A percentile compares a stretch with the other conserved stretches of the same genome.
Evolutionary conservation across 257 asterid species (phyloP).

Genomic region (Solanum megistacrolobum): DNA sequence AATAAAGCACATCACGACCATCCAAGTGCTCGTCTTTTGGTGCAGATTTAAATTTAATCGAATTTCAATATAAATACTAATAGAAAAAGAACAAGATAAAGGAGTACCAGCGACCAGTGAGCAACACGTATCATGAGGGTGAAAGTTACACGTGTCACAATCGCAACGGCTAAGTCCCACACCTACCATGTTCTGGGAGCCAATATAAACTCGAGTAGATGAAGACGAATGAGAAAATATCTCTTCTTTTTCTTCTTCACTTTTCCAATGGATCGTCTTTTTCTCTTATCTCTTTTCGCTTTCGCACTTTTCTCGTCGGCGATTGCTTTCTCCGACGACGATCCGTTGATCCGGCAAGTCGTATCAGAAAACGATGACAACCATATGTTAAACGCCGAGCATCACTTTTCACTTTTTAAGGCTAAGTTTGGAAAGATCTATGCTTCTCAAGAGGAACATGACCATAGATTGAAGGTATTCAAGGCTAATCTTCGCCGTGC

Average conservation of each 20-base stretch:
- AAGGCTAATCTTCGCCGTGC: slow-evolving; percentile 78
- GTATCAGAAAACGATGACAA: slow-evolving; percentile 47
- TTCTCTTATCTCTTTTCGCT: not conserved
- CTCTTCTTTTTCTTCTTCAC: not conserved
- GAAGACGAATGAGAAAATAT: not conserved
- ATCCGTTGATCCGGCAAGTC: slow-evolving; percentile 41
- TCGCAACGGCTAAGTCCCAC: not conserved
- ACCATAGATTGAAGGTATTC: slow-evolving; percentile 55
- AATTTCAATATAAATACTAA: not conserved
- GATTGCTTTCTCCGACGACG: not conserved
- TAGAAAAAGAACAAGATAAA: fast-evolving
- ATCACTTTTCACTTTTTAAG: slow-evolving; percentile 62
- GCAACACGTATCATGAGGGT: not conserved
- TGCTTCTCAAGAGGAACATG: slow-evolving; percentile 72
- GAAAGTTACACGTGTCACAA: not conserved
- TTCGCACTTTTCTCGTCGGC: not conserved
- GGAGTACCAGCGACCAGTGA: not conserved
- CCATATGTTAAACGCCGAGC: slow-evolving; percentile 56
- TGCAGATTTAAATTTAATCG: fast-evolving
- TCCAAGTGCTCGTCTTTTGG: fast-evolving
- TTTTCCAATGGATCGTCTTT: not conserved
- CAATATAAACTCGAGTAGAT: not conserved
- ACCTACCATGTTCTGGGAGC: not conserved
- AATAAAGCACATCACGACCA: not conserved
- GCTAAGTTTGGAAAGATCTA: slow-evolving; percentile 42